Evolutionary conservation across 2,329 filamentous ascomycete species (phyloP), one percentile per base, ranked within the genome.

Genomic region (Pseudogymnoascus sp.): DNA sequence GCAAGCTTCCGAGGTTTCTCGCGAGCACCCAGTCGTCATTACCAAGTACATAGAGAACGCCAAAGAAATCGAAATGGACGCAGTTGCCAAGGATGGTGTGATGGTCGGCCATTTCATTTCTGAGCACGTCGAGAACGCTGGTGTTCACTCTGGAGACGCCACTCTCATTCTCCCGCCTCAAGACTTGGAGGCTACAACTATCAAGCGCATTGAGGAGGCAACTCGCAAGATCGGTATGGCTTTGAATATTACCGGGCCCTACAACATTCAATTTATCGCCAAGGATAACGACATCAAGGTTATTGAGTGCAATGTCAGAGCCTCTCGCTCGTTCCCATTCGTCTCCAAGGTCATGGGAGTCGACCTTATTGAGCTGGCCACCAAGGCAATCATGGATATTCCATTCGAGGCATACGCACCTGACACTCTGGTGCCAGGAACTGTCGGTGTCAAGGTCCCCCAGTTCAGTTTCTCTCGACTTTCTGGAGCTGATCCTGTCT

Each of bases 201-300:
- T 97, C 61, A 79, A 86, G 65, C 86, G 93, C 68, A 97, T 99
- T 63, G 92, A 93, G 74, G 92, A 97, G 74, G 94, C 94, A 2
- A 97, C 94, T 12, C 83, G 88, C 68, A 97, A 97, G 83, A 97
- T 99, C 69, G 94, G 89, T 68, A 87, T 89, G 66, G 93, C 94
- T 14, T 83, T 97, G 64, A 97, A 97, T 74, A 89, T 99, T 63
- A 97, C 94, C 41, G 94, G 94, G 59, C 94, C 94, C 21, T 97
- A 89, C 83, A 99, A 99, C 78, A 99, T 99, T 66, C 94, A 99
- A 75, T 97, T 99, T 79, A 99, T 99, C 71, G 94, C 94, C 71
- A 97, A 97, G 80, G 92, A 97, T 75, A 97, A 97, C 74, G 93
- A 97, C 68, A 97, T 99, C 81, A 97, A 97, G 81, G 94, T 99